phyloP scores from a whole-genome alignment of 2,329 filamentous ascomycete genomes.

The Xylariaceae sp. region DNA sequence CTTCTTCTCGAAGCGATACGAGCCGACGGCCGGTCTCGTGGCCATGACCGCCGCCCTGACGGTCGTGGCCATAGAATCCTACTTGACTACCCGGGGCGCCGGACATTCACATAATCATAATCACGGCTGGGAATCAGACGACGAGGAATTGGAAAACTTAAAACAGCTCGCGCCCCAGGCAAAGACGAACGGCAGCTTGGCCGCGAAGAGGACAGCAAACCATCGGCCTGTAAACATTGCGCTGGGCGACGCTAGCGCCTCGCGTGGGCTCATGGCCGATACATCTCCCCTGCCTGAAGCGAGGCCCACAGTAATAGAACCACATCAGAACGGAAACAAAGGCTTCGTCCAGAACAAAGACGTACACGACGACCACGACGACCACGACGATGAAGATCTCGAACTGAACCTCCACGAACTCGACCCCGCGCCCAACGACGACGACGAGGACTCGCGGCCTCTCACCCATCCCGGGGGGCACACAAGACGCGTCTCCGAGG shows the following conservation, averaged over 20 bases:
- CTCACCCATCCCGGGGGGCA: constrained; percentile 21
- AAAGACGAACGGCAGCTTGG: constrained; percentile 31
- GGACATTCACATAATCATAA: constrained; percentile 56
- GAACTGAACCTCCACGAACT: constrained; percentile 59
- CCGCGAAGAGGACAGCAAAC: constrained; percentile 33
- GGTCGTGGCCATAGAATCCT: constrained; percentile 83
- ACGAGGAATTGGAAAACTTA: constrained; percentile 31
- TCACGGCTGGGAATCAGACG: constrained; percentile 43
- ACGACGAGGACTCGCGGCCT: constrained; percentile 29
- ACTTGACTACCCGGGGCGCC: constrained; percentile 68
- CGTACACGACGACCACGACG: constrained; percentile 27
- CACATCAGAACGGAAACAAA: constrained; percentile 16
- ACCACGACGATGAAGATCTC: constrained; percentile 50
- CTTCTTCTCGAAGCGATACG: constrained; percentile 75
- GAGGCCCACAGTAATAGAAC: constrained; percentile 35
- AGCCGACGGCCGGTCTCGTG: constrained; percentile 72
- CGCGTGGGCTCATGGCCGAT: constrained; percentile 52
- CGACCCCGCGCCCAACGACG: constrained; percentile 36
- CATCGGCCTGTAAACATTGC: constrained; percentile 45
- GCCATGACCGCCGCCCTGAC: constrained; percentile 77
- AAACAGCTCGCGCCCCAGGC: constrained; percentile 24
- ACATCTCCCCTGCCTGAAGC: constrained; percentile 54
- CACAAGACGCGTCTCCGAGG: constrained; percentile 21
- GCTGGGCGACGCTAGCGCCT: constrained; percentile 46
- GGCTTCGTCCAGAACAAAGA: constrained; percentile 11